Base-by-base conservation (phyloP, 1,139 yeast genomes). In the Debaryomycetaceae sp. region DNA sequence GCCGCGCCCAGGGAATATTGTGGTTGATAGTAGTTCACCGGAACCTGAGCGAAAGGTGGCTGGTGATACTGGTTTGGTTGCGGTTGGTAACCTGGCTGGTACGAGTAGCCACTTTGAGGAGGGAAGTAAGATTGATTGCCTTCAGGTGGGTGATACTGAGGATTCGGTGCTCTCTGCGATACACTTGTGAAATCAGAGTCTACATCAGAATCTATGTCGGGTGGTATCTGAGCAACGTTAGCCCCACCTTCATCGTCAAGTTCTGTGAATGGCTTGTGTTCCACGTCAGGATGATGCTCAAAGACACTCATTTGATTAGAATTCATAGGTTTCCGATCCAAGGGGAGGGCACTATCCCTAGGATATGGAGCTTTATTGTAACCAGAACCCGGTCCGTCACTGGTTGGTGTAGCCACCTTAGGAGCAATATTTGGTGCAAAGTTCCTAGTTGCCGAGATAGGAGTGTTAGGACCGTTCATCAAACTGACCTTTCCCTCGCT, bases 181-280 rank as follows among this genome's bases (percentile, higher is more conserved):
- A 86, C 87, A 39, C 89, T 81, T 0, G 95, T 87, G 56, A 84
- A 83, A 52, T 83, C 83, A 0, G 94, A 85, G 22, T 66, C 75
- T 16, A 63, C 63, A 47, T 67, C 74, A 3, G 67, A 64, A 22
- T 65, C 66, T 34, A 46, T 33, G 19, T 46, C 55, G 11, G 46
- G 55, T 1, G 59, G 50, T 28, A 46, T 48, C 30, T 45, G 52
- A 37, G 47, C 43, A 35, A 42, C 46, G 17, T 35, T 34, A 9
- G 26, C 22, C 26, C 45, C 48, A 30, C 48, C 57, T 38, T 65
- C 66, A 47, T 70, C 76, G 31, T 59, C 65, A 43, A 70, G 49
- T 46, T 70, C 75, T 9, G 75, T 69, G 44, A 70, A 70, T n/a
- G 75, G 76, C 47, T 66, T 64, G 50, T 70, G 76, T 43, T 70